Percentiles rank a stretch among this genome's conserved stretches.
Conservation (phyloP, 768 basidiomycete species). For the Lanmaoa rubissima region DNA sequence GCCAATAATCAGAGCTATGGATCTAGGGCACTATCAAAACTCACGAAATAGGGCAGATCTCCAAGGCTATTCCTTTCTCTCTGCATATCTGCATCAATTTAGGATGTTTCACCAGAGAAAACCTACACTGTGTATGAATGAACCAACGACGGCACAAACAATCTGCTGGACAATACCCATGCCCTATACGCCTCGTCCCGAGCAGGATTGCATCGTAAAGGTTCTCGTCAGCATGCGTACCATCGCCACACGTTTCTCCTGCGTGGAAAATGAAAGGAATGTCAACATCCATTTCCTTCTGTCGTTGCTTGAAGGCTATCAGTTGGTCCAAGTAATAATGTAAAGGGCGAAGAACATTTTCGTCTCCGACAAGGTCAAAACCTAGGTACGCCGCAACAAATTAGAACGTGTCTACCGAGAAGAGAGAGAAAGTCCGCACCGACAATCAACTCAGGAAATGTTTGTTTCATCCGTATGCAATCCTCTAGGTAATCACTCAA, state of each 20-base stretch:
- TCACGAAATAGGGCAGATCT: conserved; percentile 81
- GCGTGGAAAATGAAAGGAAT: conserved; percentile 81
- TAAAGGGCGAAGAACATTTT: conserved; percentile 58
- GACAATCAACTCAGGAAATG: conserved; percentile 69
- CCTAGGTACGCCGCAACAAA: conserved; percentile 37
- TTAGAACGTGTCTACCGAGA: neutral
- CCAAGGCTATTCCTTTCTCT: conserved; percentile 60
- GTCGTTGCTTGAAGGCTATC: conserved; percentile 54
- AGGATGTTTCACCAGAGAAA: conserved; percentile 76
- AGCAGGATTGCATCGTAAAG: conserved; percentile 77
- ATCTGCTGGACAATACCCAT: conserved; percentile 49
- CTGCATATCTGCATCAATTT: conserved; percentile 66
- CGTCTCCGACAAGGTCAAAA: conserved; percentile 80
- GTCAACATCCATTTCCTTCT: conserved; percentile 50
- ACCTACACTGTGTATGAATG: conserved; percentile 38
- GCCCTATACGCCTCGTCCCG: conserved; percentile 78
- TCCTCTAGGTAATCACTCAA: conserved; percentile 70
- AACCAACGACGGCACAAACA: neutral
- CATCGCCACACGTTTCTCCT: conserved; percentile 79
- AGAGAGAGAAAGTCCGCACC: conserved; percentile 39
- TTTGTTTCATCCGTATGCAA: conserved; percentile 68
- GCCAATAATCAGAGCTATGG: neutral
- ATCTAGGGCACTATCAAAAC: conserved; percentile 24
- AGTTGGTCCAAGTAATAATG: conserved; percentile 62
- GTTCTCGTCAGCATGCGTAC: conserved; percentile 65